Evolutionary conservation across 2,329 filamentous ascomycete genomes (phyloP), one percentile per base, ranked within the genome.

Genomic region (Trichoderma gracile): DNA sequence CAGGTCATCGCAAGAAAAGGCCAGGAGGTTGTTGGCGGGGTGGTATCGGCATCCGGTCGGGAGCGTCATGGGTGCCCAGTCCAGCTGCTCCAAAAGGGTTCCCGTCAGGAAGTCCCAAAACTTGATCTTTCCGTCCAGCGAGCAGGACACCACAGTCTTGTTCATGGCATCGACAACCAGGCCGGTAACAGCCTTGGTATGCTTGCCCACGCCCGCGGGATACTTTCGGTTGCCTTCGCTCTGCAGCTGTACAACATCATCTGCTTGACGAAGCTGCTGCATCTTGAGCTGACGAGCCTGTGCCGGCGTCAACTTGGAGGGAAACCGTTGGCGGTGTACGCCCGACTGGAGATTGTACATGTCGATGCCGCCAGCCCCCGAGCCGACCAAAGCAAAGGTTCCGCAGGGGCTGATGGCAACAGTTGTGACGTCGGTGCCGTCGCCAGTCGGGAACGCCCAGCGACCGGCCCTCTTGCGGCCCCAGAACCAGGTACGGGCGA

Each of bases 271-370:
- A 68, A 84, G 77, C 72, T 88, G 86, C 70, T 87, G 84, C 69
- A 89, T 78, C 73, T 89, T 91, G 55, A 93, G 75, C 73, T 91
- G 89, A 69, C 90, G 88, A 2, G 91, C 90, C 77, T 96, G 92
- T 0, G 87, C 86, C 1, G 90, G 89, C 1, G 90, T 93, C 52
- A 96, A 77, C 50, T 85, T 86, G 9, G 92, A 88, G 0, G 95
- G 95, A 75, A 96, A 99, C 19, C 90, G 87, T 72, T 96, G 92
- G 65, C 94, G 88, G 76, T 96, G 92, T 21, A 89, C 81, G 50
- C 95, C 95, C 50, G 95, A 98, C 75, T 99, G 95, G 65, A 99
- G 81, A 74, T 99, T 99, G 84, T 91, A 98, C 89, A 96, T 94
- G 75, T 97, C 93, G 63, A 99, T 88, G 40, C 87, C 86, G 47